Conservation (phyloP, 305 asterid species). For the Solanum aculeatissimum region DNA sequence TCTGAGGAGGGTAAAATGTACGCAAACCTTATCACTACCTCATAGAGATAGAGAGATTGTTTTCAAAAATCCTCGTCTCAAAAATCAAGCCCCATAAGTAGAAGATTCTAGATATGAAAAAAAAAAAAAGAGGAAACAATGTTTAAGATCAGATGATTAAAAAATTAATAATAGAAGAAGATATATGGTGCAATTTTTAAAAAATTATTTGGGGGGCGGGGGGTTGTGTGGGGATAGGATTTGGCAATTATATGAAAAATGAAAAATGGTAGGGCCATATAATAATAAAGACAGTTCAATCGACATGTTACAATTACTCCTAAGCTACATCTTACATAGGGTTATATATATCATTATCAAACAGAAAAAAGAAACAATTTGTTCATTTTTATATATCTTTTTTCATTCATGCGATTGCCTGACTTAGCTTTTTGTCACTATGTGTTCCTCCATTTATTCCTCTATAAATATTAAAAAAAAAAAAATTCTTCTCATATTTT, state of each 20-base stretch:
- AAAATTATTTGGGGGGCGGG: not conserved
- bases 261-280: slow-evolving; percentile 15
- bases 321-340: not conserved
- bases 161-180: too few species aligned
- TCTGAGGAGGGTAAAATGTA: too few species aligned
- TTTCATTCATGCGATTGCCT: not conserved
- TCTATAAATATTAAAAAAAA: too few species aligned
- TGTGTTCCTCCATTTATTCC: slow-evolving; percentile 6
- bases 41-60: too few species aligned
- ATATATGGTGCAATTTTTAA: too few species aligned
- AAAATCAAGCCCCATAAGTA: too few species aligned
- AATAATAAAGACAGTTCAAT: slow-evolving; percentile 14
- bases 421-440: slow-evolving; percentile 10
- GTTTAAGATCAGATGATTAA: too few species aligned
- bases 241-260: slow-evolving; percentile 1
- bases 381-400: not conserved
- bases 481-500: not conserved
- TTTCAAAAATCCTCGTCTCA: too few species aligned
- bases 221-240: slow-evolving; percentile 4
- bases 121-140: too few species aligned
- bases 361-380: not conserved
- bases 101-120: too few species aligned
- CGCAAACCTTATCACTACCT: too few species aligned
- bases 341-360: not conserved
- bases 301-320: slow-evolving; percentile 7